These are phyloP conservation scores for Corchorus capsularis DNA, from an alignment of 345 rosid genomes.

Conservation along the genomic window DNA sequence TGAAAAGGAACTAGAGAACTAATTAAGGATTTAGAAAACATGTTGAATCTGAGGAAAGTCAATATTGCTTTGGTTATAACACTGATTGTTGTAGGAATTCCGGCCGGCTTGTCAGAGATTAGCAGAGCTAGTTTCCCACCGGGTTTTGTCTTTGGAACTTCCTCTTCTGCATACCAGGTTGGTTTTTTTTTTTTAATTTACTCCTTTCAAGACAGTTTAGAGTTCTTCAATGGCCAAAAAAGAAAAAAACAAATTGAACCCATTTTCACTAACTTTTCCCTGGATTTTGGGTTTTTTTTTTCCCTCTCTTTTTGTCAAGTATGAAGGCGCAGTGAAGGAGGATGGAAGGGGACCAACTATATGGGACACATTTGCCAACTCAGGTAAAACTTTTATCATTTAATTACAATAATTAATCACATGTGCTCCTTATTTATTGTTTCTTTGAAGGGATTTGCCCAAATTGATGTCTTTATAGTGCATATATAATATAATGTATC, in stretches of 20 bases:
- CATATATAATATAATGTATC: background rate
- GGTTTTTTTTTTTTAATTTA: conserved; percentile 11
- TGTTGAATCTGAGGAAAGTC: conserved; percentile 17
- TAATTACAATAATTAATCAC: background rate
- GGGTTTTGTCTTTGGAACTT: conserved; percentile 60
- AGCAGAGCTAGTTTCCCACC: conserved; percentile 48
- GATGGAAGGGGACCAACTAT: conserved; percentile 78
- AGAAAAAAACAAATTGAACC: too few species aligned
- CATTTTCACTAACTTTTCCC: background rate
- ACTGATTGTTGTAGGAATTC: conserved; percentile 25
- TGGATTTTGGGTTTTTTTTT: background rate
- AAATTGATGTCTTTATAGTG: too few species aligned
- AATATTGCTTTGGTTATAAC: conserved; percentile 16
- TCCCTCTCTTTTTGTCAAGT: conserved; percentile 35
- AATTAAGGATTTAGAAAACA: background rate
- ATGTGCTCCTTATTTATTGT: background rate
- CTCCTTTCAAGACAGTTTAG: background rate
- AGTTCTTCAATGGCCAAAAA: conserved; percentile 1
- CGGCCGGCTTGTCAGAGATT: conserved; percentile 33
- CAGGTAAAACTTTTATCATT: conserved; percentile 36
- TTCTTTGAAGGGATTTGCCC: too few species aligned
- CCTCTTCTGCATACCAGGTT: conserved; percentile 67
- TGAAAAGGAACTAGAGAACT: background rate
- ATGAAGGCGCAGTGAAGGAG: conserved; percentile 90
- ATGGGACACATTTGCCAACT: conserved; percentile 86